These are phyloP conservation scores for Monosporascus sp. DNA, from an alignment of 2,329 filamentous ascomycete genomes.

Conservation along the genomic window DNA sequence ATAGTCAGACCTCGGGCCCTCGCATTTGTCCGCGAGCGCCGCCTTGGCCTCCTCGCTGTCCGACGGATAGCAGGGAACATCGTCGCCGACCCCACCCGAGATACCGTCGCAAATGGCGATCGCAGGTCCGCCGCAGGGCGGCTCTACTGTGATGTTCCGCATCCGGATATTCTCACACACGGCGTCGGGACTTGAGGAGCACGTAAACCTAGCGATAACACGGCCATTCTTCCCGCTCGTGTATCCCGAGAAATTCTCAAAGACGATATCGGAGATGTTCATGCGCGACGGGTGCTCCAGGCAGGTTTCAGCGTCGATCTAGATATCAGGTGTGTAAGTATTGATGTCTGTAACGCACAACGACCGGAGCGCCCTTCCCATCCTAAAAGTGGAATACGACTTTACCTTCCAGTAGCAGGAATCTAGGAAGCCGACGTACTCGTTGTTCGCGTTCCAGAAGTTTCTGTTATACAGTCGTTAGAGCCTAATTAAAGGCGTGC, in stretches of 20 bases:
- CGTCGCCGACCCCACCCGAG: constrained; percentile 28
- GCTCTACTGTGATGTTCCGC: constrained; percentile 48
- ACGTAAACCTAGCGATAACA: constrained; percentile 49
- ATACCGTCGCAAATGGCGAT: constrained; percentile 47
- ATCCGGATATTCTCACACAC: constrained; percentile 52
- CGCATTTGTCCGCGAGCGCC: constrained; percentile 28
- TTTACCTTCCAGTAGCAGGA: constrained; percentile 59
- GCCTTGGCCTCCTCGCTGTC: constrained; percentile 27
- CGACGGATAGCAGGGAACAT: constrained; percentile 25
- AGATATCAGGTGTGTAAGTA: neutral
- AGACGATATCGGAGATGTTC: constrained; percentile 53
- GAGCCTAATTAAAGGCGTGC: neutral
- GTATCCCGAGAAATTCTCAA: constrained; percentile 53
- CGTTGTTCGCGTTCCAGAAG: constrained; percentile 53
- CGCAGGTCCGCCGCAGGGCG: constrained; percentile 37
- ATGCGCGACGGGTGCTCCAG: constrained; percentile 49
- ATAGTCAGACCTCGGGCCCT: constrained; percentile 10
- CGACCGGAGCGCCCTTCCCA: neutral
- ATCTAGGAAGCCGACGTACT: constrained; percentile 52
- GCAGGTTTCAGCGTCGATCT: constrained; percentile 42
- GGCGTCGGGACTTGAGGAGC: constrained; percentile 45
- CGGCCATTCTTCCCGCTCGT: constrained; percentile 51
- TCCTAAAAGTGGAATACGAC: constrained; percentile 1
- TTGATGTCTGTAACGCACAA: neutral
- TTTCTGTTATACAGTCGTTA: constrained; percentile 32